Evolutionary conservation across 805 yeast species (phyloP).

Genomic region (Wickerhamiella hasegawae): DNA sequence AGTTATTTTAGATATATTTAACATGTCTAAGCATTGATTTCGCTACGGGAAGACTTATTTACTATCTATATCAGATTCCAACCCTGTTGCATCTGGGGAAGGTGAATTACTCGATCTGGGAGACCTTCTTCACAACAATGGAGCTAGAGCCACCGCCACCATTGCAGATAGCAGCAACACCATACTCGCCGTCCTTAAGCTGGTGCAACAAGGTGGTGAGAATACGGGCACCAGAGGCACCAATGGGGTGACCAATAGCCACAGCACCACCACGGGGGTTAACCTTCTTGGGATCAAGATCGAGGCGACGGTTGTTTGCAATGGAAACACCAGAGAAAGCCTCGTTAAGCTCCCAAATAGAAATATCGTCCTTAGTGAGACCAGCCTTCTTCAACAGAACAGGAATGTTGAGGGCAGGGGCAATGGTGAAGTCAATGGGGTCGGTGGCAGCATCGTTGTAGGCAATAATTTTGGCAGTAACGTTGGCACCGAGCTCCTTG

Average conservation of each 20-base stretch:
- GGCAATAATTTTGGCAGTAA: conserved; percentile 62
- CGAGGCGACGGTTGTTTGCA: conserved; percentile 58
- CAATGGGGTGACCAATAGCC: conserved; percentile 86
- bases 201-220: conserved; percentile 34
- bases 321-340: conserved; percentile 93
- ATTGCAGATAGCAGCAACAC: conserved; percentile 89
- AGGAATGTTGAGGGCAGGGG: conserved; percentile 87
- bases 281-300: conserved; percentile 49
- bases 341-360: conserved; percentile 82
- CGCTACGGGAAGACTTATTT: no score
- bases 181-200: conserved; percentile 57
- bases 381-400: conserved; percentile 77
- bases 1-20: no score
- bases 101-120: background rate
- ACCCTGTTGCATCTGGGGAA: no score
- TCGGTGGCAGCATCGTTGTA: conserved; percentile 95
- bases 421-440: conserved; percentile 86
- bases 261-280: conserved; percentile 92
- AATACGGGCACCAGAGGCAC: conserved; percentile 86
- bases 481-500: conserved; percentile 54
- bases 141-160: conserved; percentile 98
- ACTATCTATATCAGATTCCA: no score
- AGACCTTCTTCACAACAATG: conserved; percentile 53
- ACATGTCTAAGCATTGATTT: no score
- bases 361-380: conserved; percentile 45